phyloP scores from a whole-genome alignment of 73 alveolate genomes.

The Symbiodinium pilosum region DNA sequence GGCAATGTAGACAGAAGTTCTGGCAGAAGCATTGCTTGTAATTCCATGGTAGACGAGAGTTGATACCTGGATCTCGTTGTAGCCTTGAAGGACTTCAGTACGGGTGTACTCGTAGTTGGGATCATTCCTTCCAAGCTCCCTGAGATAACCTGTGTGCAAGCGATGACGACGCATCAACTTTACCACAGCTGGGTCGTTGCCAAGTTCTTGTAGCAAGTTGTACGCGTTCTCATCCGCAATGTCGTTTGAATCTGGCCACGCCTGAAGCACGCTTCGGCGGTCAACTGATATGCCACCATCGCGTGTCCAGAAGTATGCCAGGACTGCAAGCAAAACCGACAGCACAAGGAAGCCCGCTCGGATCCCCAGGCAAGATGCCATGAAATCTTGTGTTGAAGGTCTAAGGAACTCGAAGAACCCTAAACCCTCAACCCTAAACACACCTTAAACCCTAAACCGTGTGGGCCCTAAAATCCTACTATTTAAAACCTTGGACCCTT shows the following conservation, averaged over 20 bases:
- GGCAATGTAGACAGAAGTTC: neutral
- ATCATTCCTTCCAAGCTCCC: neutral
- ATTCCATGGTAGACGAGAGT: neutral
- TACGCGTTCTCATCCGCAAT: neutral
- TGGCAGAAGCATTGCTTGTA: no score
- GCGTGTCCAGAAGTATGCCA: neutral
- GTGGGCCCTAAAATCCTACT: no score
- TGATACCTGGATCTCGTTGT: neutral
- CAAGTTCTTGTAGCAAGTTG: neutral
- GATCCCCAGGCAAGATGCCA: no score
- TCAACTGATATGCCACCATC: neutral
- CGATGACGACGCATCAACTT: neutral
- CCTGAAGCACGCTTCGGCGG: neutral
- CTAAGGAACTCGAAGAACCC: no score
- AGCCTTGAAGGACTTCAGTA: neutral
- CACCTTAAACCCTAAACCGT: no score
- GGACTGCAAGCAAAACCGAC: no score
- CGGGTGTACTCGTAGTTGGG: neutral
- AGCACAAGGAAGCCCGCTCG: no score
- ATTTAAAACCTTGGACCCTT: no score
- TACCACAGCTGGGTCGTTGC: neutral
- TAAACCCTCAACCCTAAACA: no score
- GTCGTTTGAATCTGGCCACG: neutral
- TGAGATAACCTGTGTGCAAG: neutral
- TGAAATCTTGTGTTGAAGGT: no score